Evolutionary conservation across 2,329 filamentous ascomycete genomes (phyloP).

Genomic region (Cercospora canescens): DNA sequence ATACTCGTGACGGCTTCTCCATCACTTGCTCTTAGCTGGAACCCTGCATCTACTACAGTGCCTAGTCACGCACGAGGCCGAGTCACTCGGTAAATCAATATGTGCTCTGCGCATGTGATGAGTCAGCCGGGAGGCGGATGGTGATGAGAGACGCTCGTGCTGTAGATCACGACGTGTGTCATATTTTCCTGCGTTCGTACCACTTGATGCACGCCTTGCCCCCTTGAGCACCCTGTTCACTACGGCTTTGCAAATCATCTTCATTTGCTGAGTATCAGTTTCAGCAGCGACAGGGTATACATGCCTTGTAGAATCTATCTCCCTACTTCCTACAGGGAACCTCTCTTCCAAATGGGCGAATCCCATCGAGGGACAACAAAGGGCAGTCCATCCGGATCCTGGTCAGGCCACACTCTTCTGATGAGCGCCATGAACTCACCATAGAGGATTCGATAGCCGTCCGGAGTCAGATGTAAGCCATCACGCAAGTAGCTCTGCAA

Average conservation of each 20-base stretch:
- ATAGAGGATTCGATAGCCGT: constrained; percentile 58
- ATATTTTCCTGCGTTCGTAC: neutral
- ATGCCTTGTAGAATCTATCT: neutral
- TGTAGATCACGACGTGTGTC: neutral
- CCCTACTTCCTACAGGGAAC: constrained; percentile 5
- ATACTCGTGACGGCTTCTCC: neutral
- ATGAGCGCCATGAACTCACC: constrained; percentile 56
- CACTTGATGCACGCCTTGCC: neutral
- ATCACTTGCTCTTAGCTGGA: no score
- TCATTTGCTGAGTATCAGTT: neutral
- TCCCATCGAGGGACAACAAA: constrained; percentile 58
- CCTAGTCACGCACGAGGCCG: no score
- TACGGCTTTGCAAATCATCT: neutral
- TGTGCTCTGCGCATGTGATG: neutral
- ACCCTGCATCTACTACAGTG: neutral
- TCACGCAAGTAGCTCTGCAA: constrained; percentile 56
- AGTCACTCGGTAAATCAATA: neutral
- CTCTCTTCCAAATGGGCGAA: constrained; percentile 26
- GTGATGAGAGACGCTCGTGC: neutral
- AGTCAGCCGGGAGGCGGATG: neutral
- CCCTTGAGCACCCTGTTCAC: neutral
- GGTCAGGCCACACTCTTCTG: constrained; percentile 54
- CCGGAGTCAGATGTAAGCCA: constrained; percentile 60
- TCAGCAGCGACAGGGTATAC: neutral
- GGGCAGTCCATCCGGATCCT: constrained; percentile 53